A percentile compares a stretch with the other conserved stretches of the same genome.
These are phyloP conservation scores for Podospora conica DNA, from an alignment of 495 filamentous ascomycete genomes.

Conservation along the genomic window DNA sequence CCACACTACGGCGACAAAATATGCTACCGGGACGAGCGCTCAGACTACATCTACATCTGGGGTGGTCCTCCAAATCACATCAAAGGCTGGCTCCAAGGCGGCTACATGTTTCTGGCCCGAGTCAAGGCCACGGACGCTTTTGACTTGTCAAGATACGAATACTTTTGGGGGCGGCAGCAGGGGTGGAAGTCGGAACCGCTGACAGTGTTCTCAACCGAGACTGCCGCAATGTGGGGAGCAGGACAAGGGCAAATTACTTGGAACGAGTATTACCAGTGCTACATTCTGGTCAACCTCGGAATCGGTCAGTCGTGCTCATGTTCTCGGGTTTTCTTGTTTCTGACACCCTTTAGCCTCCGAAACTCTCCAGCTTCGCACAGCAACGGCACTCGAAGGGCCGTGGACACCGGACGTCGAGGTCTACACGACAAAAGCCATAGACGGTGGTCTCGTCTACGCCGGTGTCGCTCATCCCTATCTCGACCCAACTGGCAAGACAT, in stretches of 20 bases:
- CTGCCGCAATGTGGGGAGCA: conserved; percentile 27
- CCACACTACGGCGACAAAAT: conserved; percentile 32
- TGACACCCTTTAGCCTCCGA: conserved; percentile 12
- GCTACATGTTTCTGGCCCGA: conserved; percentile 33
- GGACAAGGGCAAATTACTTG: conserved; percentile 31
- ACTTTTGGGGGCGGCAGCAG: conserved; percentile 29
- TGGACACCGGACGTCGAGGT: conserved; percentile 31
- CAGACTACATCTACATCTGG: conserved; percentile 32
- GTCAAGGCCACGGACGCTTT: conserved; percentile 30
- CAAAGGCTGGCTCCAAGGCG: conserved; percentile 11
- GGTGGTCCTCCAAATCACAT: conserved; percentile 28
- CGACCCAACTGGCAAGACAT: conserved; percentile 23
- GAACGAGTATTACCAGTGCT: conserved; percentile 26
- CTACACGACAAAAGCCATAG: conserved; percentile 25
- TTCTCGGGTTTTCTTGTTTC: neutral
- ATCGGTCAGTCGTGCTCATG: conserved; percentile 16
- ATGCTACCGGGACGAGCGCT: conserved; percentile 31
- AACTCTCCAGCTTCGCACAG: conserved; percentile 25
- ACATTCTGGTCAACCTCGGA: conserved; percentile 27
- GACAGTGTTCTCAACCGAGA: conserved; percentile 22
- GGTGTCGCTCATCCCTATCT: conserved; percentile 31
- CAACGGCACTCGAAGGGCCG: conserved; percentile 26
- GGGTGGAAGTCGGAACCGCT: conserved; percentile 28
- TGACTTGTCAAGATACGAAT: conserved; percentile 30
- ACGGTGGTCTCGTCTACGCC: conserved; percentile 29